Evolutionary conservation across 192 early-diverging fungal species (phyloP), one percentile per base, ranked within the genome.

Genomic region (Phycomyces blakesleeanus): DNA sequence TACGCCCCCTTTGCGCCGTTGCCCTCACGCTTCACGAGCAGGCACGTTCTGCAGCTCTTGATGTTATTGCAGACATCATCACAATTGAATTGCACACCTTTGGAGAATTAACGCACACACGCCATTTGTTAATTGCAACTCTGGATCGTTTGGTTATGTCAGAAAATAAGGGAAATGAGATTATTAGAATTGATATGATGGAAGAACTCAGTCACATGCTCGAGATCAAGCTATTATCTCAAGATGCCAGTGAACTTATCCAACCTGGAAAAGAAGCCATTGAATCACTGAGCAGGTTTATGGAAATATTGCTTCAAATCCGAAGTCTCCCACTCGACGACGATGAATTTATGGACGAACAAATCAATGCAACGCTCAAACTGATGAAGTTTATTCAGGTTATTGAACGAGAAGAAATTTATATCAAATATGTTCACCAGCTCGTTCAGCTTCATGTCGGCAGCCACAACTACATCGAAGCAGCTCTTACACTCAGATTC

Each of bases 351-450:
- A 75, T 81, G 59, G 86, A 87, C 51, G 88, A 91, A 53, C 71
- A 78, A n/a, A 78, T 86, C 20, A 79, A 81, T 22, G 76, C 77
- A 20, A 79, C 82, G 0, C 56, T 90, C 14, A 86, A 84, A 55
- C 63, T 91, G 56, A 80, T 89, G 64, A 62, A 81, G 29, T 89
- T 88, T 50, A 77, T 91, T 18, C 76, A 81, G 26, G 71, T 77
- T 24, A 82, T 78, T 21, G 81, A 84, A 21, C 80, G 85, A 18
- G 76, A 76, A 25, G 77, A 77, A 25, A 75, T 89, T 9, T 89
- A 89, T 57, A 69, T 88, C 10, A 84, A 87, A 71, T 88, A 89
- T 61, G 85, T 86, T 8, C 83, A 89, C 51, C 71, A 77, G 41
- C 58, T 92, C 21, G 70, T 81, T 16, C 69, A 83, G 3, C 74